These are phyloP conservation scores for Blastobotrys muscicola DNA, from an alignment of 805 yeast species.

Conservation along the genomic window DNA sequence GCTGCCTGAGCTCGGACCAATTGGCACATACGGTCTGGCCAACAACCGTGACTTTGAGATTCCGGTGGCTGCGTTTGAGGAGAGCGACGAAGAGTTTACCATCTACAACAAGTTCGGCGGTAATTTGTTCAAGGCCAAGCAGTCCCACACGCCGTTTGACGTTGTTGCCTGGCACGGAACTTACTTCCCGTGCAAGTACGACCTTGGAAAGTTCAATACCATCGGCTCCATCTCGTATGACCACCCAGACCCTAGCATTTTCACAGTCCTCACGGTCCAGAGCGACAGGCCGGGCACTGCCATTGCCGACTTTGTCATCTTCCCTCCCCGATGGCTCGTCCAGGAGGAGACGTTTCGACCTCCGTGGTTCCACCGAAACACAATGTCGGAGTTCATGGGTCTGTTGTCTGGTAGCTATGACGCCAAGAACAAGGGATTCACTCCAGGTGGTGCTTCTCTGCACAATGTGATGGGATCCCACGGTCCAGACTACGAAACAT, in stretches of 20 bases:
- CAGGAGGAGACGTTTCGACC: constrained; percentile 24
- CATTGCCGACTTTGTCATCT: constrained; percentile 23
- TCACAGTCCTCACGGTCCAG: constrained; percentile 19
- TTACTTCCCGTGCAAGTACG: constrained; percentile 24
- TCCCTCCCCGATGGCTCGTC: constrained; percentile 25
- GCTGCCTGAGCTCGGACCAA: constrained; percentile 24
- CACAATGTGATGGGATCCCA: constrained; percentile 24
- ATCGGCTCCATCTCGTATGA: constrained; percentile 24
- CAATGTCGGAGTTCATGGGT: constrained; percentile 23
- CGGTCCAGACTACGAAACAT: constrained; percentile 23
- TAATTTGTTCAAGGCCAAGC: constrained; percentile 10
- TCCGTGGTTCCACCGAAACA: constrained; percentile 23
- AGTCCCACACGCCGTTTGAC: constrained; percentile 21
- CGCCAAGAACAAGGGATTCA: constrained; percentile 22
- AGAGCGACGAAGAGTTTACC: constrained; percentile 4
- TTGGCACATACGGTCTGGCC: constrained; percentile 24
- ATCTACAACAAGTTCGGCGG: constrained; percentile 12
- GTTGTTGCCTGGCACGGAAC: constrained; percentile 25
- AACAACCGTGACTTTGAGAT: constrained; percentile 22
- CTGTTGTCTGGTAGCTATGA: constrained; percentile 17
- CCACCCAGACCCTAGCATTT: constrained; percentile 25
- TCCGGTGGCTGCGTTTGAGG: constrained; percentile 21
- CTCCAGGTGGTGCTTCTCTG: constrained; percentile 26
- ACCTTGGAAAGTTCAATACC: constrained; percentile 20
- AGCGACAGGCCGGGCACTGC: constrained; percentile 19